A percentile compares a stretch with the other conserved stretches of the same genome.
Conservation (phyloP, 768 basidiomycete species). For the Rossbeevera mucosa region DNA sequence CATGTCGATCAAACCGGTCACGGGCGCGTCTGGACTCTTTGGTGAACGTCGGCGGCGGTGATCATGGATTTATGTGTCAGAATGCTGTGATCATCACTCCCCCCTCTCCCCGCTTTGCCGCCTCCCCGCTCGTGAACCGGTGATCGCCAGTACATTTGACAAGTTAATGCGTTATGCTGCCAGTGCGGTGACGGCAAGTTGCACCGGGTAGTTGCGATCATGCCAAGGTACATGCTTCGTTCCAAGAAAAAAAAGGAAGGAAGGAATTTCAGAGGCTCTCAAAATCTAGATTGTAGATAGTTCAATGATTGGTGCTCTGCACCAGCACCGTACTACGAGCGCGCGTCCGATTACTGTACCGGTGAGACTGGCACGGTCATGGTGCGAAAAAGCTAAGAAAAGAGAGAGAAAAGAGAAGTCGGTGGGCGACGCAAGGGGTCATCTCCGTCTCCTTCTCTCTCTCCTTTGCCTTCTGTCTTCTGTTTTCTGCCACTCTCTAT, state of each 20-base stretch:
- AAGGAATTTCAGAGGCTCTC: too few species aligned
- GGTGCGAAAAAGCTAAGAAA: background rate
- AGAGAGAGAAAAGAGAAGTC: background rate
- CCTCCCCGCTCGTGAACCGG: background rate
- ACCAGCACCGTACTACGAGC: background rate
- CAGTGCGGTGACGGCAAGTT: background rate
- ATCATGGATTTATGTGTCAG: background rate
- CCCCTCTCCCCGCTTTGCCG: background rate
- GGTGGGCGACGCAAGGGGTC: background rate
- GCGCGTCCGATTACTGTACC: too few species aligned
- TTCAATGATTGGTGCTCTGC: background rate
- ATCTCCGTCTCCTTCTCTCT: background rate
- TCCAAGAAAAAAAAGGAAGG: background rate
- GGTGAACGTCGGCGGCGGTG: background rate
- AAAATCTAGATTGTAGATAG: background rate
- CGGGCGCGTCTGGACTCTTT: background rate
- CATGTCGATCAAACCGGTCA: background rate
- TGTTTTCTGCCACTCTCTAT: background rate
- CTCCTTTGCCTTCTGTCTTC: background rate
- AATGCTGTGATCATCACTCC: background rate
- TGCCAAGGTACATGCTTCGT: too few species aligned
- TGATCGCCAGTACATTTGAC: background rate
- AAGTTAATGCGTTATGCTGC: background rate
- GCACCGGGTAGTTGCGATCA: background rate
- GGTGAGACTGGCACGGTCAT: background rate